phyloP scores from a whole-genome alignment of 1,139 yeast genomes.

The Zygotorulaspora mrakii region DNA sequence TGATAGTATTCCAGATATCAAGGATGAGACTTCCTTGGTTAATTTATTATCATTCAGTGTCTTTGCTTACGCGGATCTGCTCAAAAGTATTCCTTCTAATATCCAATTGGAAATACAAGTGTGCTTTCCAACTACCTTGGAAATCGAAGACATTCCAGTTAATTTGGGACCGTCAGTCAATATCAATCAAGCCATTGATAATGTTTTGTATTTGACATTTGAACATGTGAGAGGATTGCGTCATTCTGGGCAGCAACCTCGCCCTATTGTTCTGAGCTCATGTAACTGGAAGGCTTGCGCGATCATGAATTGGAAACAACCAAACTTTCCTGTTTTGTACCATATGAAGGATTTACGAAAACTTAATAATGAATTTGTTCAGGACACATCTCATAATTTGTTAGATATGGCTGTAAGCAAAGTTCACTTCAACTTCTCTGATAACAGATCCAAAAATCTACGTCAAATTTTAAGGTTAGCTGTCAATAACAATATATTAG shows the following conservation, averaged over 20 bases:
- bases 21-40: constrained; percentile 17
- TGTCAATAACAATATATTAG: constrained; percentile 74
- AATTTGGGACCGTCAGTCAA: constrained; percentile 44
- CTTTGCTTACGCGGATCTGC: constrained; percentile 60
- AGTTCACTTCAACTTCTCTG: constrained; percentile 35
- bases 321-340: constrained; percentile 91
- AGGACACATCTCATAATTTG: constrained; percentile 38
- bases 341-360: constrained; percentile 62
- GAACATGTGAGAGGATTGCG: constrained; percentile 64
- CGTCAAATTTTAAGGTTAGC: constrained; percentile 71
- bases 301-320: constrained; percentile 95
- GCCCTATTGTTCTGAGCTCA: constrained; percentile 79
- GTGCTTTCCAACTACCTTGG: constrained; percentile 73
- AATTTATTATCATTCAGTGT: constrained; percentile 43
- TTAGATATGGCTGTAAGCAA: constrained; percentile 20
- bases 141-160: constrained; percentile 52
- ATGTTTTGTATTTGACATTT: constrained; percentile 66
- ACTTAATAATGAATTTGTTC: constrained; percentile 36
- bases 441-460: constrained; percentile 49
- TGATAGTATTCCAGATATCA: constrained; percentile 37
- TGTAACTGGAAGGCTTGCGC: constrained; percentile 87
- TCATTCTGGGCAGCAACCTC: constrained; percentile 34
- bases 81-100: constrained; percentile 51
- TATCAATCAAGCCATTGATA: constrained; percentile 73
- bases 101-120: constrained; percentile 76